phyloP scores from a whole-genome alignment of 495 filamentous ascomycete genomes.

The Podospora australis region DNA sequence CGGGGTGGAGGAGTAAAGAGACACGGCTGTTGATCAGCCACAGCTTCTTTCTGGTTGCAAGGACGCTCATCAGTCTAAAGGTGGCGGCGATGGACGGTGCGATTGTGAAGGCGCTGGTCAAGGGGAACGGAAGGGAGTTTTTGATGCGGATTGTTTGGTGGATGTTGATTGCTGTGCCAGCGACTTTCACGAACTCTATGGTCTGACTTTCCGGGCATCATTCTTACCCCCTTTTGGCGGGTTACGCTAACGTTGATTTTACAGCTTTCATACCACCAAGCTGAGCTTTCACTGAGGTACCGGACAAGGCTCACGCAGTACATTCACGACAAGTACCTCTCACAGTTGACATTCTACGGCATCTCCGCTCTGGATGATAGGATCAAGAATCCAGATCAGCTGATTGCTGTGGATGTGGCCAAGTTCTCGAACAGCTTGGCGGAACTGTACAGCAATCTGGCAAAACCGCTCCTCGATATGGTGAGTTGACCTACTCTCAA shows the following conservation, averaged over 20 bases:
- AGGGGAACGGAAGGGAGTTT: slow-evolving; percentile 88
- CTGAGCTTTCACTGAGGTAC: slow-evolving; percentile 86
- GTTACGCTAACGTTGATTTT: slow-evolving; percentile 3
- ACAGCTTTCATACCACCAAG: slow-evolving; percentile 94
- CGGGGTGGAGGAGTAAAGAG: slow-evolving; percentile 85
- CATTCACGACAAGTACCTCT: slow-evolving; percentile 90
- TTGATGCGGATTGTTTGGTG: slow-evolving; percentile 88
- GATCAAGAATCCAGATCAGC: slow-evolving; percentile 97
- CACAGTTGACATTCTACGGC: slow-evolving; percentile 95
- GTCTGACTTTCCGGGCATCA: slow-evolving; percentile 42
- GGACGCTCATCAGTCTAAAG: slow-evolving; percentile 89
- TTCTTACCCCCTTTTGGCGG: not conserved
- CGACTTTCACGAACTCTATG: slow-evolving; percentile 99
- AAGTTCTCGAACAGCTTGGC: slow-evolving; percentile 93
- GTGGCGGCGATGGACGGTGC: slow-evolving; percentile 93
- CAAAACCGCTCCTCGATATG: slow-evolving; percentile 92
- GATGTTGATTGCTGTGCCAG: slow-evolving; percentile 97
- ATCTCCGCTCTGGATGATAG: slow-evolving; percentile 92
- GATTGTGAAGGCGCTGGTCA: slow-evolving; percentile 83
- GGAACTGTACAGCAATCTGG: slow-evolving; percentile 95
- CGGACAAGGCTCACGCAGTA: slow-evolving; percentile 84
- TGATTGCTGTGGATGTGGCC: slow-evolving; percentile 92
- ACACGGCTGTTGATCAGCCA: slow-evolving; percentile 78
- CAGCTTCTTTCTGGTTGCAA: slow-evolving; percentile 68
- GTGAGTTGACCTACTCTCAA: slow-evolving; percentile 26